Evolutionary conservation across 352 stramenopile genomes (phyloP).

Genomic region (Globisporangium parvum): DNA sequence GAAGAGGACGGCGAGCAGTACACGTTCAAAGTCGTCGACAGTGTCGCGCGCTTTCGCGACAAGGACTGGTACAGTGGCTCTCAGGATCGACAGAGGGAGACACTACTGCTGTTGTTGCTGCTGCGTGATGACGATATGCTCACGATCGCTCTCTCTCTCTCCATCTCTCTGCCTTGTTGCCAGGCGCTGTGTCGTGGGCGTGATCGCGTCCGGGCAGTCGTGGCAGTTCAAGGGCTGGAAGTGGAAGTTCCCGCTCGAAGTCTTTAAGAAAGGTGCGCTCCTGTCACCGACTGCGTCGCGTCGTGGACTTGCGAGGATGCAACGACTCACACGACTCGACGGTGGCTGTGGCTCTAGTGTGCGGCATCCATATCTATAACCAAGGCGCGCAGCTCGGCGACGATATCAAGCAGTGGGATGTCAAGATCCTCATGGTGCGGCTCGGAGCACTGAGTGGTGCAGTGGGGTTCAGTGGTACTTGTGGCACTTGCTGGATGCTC

Average conservation of each 20-base stretch:
- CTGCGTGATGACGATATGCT: too few relatives aligned
- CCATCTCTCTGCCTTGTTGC: background rate
- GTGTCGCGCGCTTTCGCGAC: constrained; percentile 71
- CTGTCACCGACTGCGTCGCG: background rate
- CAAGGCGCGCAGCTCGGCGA: constrained; percentile 72
- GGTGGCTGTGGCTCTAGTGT: constrained; percentile 33
- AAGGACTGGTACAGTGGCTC: too few relatives aligned
- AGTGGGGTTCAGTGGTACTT: background rate
- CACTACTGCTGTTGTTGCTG: too few relatives aligned
- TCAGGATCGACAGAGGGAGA: too few relatives aligned
- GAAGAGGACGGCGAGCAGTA: constrained; percentile 77
- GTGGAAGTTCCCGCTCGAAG: constrained; percentile 87
- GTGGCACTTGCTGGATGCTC: background rate
- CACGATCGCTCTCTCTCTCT: background rate
- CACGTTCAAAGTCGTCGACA: constrained; percentile 88
- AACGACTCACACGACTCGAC: background rate
- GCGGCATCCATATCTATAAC: constrained; percentile 80
- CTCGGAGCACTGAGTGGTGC: too few relatives aligned
- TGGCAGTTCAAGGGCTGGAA: constrained; percentile 95
- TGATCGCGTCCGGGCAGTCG: constrained; percentile 84
- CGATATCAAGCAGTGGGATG: constrained; percentile 88
- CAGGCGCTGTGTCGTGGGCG: constrained; percentile 84
- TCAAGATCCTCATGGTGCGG: constrained; percentile 85
- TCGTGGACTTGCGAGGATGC: background rate
- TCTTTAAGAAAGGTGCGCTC: constrained; percentile 93